Percentiles rank a stretch among this genome's conserved stretches.
Conservation (phyloP, 148 eudicot genomes). For the Silene uniflora region DNA sequence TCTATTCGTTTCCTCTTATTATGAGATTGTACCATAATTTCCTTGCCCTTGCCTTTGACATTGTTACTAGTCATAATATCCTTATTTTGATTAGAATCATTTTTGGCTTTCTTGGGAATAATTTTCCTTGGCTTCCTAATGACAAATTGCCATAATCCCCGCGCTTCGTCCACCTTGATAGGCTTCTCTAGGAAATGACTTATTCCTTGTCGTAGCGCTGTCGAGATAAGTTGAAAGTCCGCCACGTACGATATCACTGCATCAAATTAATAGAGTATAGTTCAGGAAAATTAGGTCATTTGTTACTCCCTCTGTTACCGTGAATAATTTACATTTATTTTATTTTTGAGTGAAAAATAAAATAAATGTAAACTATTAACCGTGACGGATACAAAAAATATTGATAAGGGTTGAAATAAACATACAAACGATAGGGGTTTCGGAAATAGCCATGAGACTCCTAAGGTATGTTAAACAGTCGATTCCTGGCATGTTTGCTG, state of each 20-base stretch:
- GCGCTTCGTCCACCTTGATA: constrained; percentile 10
- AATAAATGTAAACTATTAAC: no score
- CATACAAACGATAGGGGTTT: constrained; percentile 36
- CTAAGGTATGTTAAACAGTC: constrained; percentile 27
- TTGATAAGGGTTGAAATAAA: neutral
- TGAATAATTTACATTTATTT: no score
- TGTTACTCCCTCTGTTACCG: no score
- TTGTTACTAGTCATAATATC: neutral
- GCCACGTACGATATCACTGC: constrained; percentile 28
- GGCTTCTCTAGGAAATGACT: constrained; percentile 29
- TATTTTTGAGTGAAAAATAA: no score
- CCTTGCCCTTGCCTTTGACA: constrained; percentile 15
- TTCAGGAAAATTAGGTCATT: neutral
- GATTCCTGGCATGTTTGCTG: constrained; percentile 29
- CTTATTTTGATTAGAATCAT: neutral
- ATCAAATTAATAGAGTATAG: neutral
- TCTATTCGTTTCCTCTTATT: constrained; percentile 15
- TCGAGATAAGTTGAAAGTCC: constrained; percentile 7
- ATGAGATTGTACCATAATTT: neutral
- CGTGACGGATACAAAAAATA: no score
- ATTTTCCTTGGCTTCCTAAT: constrained; percentile 10
- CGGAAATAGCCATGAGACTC: neutral
- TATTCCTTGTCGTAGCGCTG: constrained; percentile 25
- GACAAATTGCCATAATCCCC: constrained; percentile 32
- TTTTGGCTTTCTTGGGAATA: neutral